Evolutionary conservation across 2,329 filamentous ascomycete species (phyloP), one percentile per base, ranked within the genome.

Genomic region (Penicillium sp.): DNA sequence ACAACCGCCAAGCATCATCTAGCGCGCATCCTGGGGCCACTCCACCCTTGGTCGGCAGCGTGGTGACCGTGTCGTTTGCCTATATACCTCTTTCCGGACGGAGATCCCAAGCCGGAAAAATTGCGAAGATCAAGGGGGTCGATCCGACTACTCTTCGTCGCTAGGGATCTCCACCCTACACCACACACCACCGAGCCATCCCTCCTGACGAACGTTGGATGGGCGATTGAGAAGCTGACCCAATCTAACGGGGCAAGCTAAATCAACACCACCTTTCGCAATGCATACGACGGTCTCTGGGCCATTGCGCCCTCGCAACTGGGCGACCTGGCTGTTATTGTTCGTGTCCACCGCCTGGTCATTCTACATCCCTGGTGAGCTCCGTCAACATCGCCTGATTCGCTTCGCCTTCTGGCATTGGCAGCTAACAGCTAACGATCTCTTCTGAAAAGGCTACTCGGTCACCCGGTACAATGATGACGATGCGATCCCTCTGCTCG

Each of bases 361-460:
- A 30, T 95, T 95, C 71, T 96, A 95, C 71, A 88, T 96, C 62
- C 91, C 91, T 64, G 90, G 90, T 93, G 81, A 64, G 78, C 55
- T 52, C 29, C 29, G 41, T 39, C 15, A 7, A 39, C 12, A 24
- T 24, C 13, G 13, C 15, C 15, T 21, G 20, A 2, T 10, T 15
- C 41, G 20, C 8, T 29, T 17, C 13, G 18, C 33, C 15, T 36
- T 20, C n/a, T 42, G 13, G 43, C 10, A 18, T 17, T 53, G 34
- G 33, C 9, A 42, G 17, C 57, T 61, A 27, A 36, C 9, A 42
- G 17, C 57, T 61, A 27, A 64, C 51, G 3, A 20, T 44, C 15
- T 46, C 10, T 51, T n/a, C 21, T 40, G 5, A n/a, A 40, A 13
- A 88, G 91, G 91, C 60, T 94, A 89, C 80, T 95, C 91, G 5